A percentile compares a stretch with the other conserved stretches of the same genome.
Conservation (phyloP, 306 rosid genomes). For the Bauhinia variegata region DNA sequence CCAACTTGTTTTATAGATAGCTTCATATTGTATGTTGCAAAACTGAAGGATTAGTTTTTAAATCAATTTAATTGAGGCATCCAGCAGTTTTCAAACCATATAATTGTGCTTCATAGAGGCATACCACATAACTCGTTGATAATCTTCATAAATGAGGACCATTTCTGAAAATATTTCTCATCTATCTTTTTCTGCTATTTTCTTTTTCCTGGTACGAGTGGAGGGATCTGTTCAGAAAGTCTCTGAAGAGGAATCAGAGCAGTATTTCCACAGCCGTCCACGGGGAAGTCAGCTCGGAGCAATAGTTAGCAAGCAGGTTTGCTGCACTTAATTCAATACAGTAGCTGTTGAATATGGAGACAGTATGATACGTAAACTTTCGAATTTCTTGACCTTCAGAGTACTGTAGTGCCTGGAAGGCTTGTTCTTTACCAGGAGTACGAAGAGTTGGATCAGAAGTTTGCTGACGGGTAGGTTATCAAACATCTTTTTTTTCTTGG, state of each 20-base stretch:
- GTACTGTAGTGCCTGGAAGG: slow-evolving; percentile 81
- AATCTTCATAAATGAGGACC: slow-evolving; percentile 26
- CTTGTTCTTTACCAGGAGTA: slow-evolving; percentile 70
- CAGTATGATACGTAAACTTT: slow-evolving; percentile 22
- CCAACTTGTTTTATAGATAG: not conserved
- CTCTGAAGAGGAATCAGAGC: slow-evolving; percentile 85
- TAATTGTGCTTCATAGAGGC: slow-evolving; percentile 25
- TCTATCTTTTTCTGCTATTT: slow-evolving; percentile 4
- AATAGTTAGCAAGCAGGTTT: slow-evolving; percentile 93
- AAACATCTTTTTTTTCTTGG: slow-evolving; percentile 18
- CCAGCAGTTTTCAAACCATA: not conserved
- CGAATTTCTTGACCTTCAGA: slow-evolving; percentile 56
- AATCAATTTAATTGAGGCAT: slow-evolving; percentile 23
- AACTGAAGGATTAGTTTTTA: slow-evolving; percentile 16
- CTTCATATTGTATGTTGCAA: slow-evolving; percentile 7
- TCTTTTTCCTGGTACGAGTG: slow-evolving; percentile 70
- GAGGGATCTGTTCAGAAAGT: slow-evolving; percentile 88
- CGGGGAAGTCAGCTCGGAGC: slow-evolving; percentile 98
- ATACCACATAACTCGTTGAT: slow-evolving; percentile 12
- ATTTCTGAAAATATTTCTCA: slow-evolving; percentile 8
- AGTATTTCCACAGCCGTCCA: slow-evolving; percentile 95
- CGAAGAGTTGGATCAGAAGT: slow-evolving; percentile 72
- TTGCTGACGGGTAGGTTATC: slow-evolving; percentile 78
- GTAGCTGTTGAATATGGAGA: slow-evolving; percentile 15
- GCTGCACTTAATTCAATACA: slow-evolving; percentile 18